These are phyloP conservation scores for Zasmidium cellare DNA, from an alignment of 2,329 filamentous ascomycete genomes.

Conservation along the genomic window DNA sequence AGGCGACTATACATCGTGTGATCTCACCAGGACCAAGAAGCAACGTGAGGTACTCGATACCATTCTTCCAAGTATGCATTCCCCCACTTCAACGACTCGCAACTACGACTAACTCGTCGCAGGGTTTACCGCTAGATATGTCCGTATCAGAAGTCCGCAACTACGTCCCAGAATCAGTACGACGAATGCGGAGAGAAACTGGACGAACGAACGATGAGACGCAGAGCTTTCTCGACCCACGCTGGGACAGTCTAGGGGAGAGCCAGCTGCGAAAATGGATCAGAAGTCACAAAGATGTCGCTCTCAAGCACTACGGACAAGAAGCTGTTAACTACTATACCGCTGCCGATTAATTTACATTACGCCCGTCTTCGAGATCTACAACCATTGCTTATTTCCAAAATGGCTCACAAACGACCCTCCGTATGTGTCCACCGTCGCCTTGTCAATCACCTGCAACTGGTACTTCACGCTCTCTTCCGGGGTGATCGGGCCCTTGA, in stretches of 20 bases:
- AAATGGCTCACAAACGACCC: conserved; percentile 57
- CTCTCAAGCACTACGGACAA: conserved; percentile 38
- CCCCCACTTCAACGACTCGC: too few relatives aligned
- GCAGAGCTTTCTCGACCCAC: conserved; percentile 30
- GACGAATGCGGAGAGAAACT: conserved; percentile 18
- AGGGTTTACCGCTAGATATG: conserved; percentile 36
- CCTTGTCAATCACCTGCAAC: conserved; percentile 35
- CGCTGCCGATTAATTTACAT: conserved; percentile 5
- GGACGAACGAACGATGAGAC: conserved; percentile 15
- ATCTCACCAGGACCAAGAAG: conserved; percentile 21
- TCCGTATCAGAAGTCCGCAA: conserved; percentile 44
- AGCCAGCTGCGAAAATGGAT: conserved; percentile 40
- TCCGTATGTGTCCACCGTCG: conserved; percentile 47
- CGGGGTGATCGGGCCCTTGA: conserved; percentile 27
- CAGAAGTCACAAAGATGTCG: conserved; percentile 37
- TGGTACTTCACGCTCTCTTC: conserved; percentile 33
- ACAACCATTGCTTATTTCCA: conserved; percentile 46
- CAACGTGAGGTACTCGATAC: conserved; percentile 34
- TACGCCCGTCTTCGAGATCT: background rate
- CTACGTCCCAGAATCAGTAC: conserved; percentile 31
- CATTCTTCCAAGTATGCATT: conserved; percentile 35
- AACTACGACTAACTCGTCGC: background rate
- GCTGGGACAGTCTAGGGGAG: conserved; percentile 40
- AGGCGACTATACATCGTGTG: conserved; percentile 51
- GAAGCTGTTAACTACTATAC: conserved; percentile 29